A percentile compares a stretch with the other conserved stretches of the same genome.
Conservation (phyloP, 129 eudicot species). For the Lactuca saligna region DNA sequence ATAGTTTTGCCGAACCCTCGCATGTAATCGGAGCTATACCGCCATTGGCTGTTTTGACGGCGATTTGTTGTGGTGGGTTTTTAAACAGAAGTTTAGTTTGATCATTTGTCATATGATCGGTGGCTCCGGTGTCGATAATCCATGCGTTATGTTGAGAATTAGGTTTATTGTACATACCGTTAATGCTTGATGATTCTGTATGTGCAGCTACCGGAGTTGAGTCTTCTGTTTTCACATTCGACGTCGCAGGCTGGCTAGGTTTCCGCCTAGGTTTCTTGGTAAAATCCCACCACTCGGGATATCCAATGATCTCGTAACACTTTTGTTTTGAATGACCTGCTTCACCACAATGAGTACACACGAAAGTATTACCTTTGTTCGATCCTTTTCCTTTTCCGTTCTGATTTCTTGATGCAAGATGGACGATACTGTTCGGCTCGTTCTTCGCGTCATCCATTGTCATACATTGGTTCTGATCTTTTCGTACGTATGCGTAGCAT, state of each 20-base stretch:
- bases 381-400: background rate
- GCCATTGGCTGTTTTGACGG: background rate
- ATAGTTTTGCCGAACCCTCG: background rate
- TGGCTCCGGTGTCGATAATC: too few relatives aligned
- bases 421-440: background rate
- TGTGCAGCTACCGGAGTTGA: background rate
- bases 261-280: conserved; percentile 3
- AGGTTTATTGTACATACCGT: background rate
- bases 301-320: too few relatives aligned
- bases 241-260: background rate
- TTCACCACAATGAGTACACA: conserved; percentile 10
- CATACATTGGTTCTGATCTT: too few relatives aligned
- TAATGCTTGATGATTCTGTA: background rate
- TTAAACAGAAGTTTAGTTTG: background rate
- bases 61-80: background rate
- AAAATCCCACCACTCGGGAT: too few relatives aligned
- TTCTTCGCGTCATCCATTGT: too few relatives aligned
- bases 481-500: too few relatives aligned
- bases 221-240: background rate
- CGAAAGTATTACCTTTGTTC: background rate
- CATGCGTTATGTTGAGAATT: background rate
- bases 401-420: background rate
- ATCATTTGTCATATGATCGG: too few relatives aligned
- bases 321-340: conserved; percentile 2
- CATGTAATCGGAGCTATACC: background rate